Conservation (phyloP, 2,329 filamentous ascomycete species). For the Fusarium sp. region DNA sequence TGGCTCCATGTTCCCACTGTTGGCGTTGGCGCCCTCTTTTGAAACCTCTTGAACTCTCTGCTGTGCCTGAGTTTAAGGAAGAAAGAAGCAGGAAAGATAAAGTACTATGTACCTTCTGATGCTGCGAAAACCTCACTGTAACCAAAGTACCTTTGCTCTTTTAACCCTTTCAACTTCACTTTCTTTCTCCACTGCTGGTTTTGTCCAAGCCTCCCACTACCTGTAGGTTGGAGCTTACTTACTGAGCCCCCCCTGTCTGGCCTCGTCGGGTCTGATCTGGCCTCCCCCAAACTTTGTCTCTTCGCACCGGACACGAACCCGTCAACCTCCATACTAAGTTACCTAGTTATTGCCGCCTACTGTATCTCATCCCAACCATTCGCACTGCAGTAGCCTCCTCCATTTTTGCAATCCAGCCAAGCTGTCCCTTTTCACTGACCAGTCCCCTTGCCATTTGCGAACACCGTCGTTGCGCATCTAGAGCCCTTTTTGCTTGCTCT, state of each 20-base stretch:
- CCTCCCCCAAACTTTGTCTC: constrained; percentile 43
- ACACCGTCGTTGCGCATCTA: constrained; percentile 41
- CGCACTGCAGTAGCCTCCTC: constrained; percentile 37
- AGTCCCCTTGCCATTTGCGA: constrained; percentile 34
- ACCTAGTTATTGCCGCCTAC: not conserved
- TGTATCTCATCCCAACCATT: constrained; percentile 33
- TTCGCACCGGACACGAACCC: constrained; percentile 32
- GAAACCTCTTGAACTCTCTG: constrained; percentile 42
- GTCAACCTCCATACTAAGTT: constrained; percentile 4
- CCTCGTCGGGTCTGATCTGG: constrained; percentile 39
- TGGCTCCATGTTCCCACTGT: constrained; percentile 24
- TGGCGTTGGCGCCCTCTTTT: constrained; percentile 44
- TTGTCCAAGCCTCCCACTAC: constrained; percentile 41
- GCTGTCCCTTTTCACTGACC: constrained; percentile 45
- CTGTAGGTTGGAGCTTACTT: constrained; percentile 20
- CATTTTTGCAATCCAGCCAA: constrained; percentile 47
- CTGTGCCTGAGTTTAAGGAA: constrained; percentile 7
- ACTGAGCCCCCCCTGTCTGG: constrained; percentile 29
- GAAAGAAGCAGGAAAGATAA: not conserved
- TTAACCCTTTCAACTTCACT: not conserved
- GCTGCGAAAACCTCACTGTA: constrained; percentile 3
- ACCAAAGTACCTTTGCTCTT: constrained; percentile 18
- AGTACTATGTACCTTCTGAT: constrained; percentile 14
- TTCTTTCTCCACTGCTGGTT: constrained; percentile 29
- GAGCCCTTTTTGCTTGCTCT: constrained; percentile 33